A percentile compares a stretch with the other conserved stretches of the same genome.
Evolutionary conservation across 345 rosid species (phyloP).

Genomic region (Melaleuca quinquenervia): DNA sequence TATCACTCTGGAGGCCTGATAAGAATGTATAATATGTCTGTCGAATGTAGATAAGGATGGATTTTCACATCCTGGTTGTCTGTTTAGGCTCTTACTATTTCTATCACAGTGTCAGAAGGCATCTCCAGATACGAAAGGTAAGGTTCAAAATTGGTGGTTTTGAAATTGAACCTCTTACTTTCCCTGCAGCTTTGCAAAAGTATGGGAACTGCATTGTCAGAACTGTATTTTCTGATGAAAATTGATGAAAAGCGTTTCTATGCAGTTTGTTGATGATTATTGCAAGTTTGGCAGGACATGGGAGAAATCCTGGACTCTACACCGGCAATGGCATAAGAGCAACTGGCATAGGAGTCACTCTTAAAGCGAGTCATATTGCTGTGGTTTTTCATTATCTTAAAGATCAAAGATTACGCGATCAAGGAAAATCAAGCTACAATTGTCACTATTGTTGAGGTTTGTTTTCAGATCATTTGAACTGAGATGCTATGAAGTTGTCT

Average conservation of each 20-base stretch:
- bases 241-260: neutral
- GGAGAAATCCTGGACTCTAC: neutral
- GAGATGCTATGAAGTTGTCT: neutral
- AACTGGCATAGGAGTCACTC: neutral
- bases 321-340: neutral
- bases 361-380: neutral
- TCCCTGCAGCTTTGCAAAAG: neutral
- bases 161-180: neutral
- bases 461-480: neutral
- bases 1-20: conserved; percentile 19
- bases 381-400: neutral
- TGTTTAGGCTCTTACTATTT: neutral
- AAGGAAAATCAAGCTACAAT: neutral
- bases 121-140: neutral
- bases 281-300: neutral
- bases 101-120: neutral
- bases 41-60: neutral
- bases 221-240: neutral
- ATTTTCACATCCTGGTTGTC: neutral
- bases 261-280: neutral
- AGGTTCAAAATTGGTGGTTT: neutral
- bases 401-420: neutral
- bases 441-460: neutral
- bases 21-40: neutral
- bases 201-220: neutral